These are phyloP conservation scores for Colletotrichum brevisporum DNA, from an alignment of 2,329 filamentous ascomycete genomes.

Conservation along the genomic window DNA sequence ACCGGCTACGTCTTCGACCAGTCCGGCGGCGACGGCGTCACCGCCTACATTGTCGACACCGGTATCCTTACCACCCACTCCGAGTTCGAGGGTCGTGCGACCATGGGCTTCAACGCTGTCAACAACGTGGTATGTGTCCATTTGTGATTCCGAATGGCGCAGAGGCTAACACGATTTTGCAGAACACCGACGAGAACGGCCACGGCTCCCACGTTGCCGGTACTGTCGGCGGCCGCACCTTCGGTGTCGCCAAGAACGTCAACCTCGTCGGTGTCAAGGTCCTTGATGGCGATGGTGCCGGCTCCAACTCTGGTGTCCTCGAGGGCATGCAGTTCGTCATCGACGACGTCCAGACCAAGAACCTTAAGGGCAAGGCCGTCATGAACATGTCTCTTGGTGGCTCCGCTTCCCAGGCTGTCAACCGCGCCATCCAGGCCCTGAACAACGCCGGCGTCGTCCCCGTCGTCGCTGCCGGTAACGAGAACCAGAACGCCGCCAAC, in stretches of 20 bases:
- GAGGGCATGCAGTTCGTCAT: constrained; percentile 72
- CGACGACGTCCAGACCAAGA: constrained; percentile 58
- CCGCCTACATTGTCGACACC: constrained; percentile 76
- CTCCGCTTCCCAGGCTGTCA: constrained; percentile 62
- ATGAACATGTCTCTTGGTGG: constrained; percentile 77
- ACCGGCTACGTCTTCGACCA: constrained; percentile 66
- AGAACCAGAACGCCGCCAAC: constrained; percentile 64
- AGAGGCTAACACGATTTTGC: constrained; percentile 7
- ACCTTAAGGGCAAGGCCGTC: constrained; percentile 66
- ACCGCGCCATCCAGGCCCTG: constrained; percentile 67
- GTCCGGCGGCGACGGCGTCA: constrained; percentile 68
- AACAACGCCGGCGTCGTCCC: constrained; percentile 66
- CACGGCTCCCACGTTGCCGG: constrained; percentile 76
- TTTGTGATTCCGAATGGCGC: neutral
- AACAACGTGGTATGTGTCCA: constrained; percentile 57
- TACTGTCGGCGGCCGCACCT: constrained; percentile 72
- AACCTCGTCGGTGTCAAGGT: constrained; percentile 73
- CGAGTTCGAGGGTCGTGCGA: constrained; percentile 70
- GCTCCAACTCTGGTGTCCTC: constrained; percentile 67
- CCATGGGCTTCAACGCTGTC: constrained; percentile 66
- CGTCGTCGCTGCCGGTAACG: constrained; percentile 74
- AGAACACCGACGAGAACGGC: constrained; percentile 70
- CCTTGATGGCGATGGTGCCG: constrained; percentile 63
- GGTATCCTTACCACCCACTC: constrained; percentile 70
- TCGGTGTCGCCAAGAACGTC: constrained; percentile 73